Evolutionary conservation across 2,329 filamentous ascomycete species (phyloP), one percentile per base, ranked within the genome.

Genomic region (Fusarium paranaense): DNA sequence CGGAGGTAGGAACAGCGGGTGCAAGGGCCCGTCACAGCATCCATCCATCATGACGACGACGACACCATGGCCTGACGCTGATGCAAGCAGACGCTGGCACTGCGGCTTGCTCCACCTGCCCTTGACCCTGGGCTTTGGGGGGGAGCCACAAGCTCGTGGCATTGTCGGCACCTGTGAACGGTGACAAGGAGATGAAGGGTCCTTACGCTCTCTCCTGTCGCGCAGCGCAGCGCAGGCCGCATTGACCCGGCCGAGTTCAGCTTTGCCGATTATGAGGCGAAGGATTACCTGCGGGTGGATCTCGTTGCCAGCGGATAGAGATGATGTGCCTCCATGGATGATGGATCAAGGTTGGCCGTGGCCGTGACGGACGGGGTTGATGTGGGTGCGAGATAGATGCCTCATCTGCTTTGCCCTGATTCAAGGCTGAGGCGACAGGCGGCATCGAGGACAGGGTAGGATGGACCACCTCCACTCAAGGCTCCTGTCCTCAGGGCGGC

Each of bases 31-130:
- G 61, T 63, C 64, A 64, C 62, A 67, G 70, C 59, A 69, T 66
- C 64, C 27, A 54, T 54, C 47, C 47, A 54, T 54, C 47, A 54
- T 54, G 47, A 70, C 66, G 42, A 63, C 57, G 70, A 71, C 72
- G 66, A 67, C 70, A 75, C 47, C 61, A 72, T 78, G 72, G 75
- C 69, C 76, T 75, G 76, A 78, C 75, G 62, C 67, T 69, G 73
- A 75, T 78, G 75, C 69, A 78, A 65, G 67, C 64, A 67, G 65
- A 54, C 67, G 70, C 72, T 63, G 69, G 72, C 74, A 70, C 62
- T 67, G 72, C 73, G 59, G 56, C 68, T 67, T 70, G 56, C 72
- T 78, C 76, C 76, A 78, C 72, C 35, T 52, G 58, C 64, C 70
- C 54, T 69, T 74, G 73, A 66, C 69, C 61, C 61, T 72, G 45